Base-by-base conservation (phyloP, 192 early-diverging fungal genomes). In the Chytriomyces sp. region DNA sequence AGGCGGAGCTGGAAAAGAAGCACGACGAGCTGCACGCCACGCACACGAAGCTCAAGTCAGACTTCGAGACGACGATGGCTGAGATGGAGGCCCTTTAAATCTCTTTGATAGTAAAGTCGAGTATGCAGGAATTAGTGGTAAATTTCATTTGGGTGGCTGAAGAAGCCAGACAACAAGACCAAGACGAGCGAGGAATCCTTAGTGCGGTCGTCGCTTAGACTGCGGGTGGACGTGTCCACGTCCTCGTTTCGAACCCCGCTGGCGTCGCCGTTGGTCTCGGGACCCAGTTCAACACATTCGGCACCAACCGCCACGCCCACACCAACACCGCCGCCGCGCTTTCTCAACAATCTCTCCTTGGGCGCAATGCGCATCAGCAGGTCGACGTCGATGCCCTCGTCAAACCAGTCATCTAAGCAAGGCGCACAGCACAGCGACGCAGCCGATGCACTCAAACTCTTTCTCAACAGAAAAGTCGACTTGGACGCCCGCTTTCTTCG, bases 41-140 rank as follows among this genome's bases (percentile, higher is more conserved):
- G 81, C 88, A 88, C 81, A 64, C 77, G 12, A 73, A 70, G 14
- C 79, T 89, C 76, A 90, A 94, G 82, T 32, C 64, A 56, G 91
- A 94, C 72, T 85, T 94, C 53, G 93, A 93, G 39, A 76, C 86
- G 25, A 91, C 91, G 36, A 77, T 93, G 70, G 88, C 86, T 76
- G 80, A 81, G 31, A 80, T 98, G 53, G 93, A 93, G 52, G 92
- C 88, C 40, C 84, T 96, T 53, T 96, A 89, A 86, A n/a, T n/a
- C n/a, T n/a, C n/a, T n/a, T n/a, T n/a, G n/a, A n/a, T n/a, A n/a
- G n/a, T n/a, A n/a, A n/a, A n/a, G n/a, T n/a, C n/a, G n/a, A n/a
- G n/a, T n/a, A n/a, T n/a, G n/a, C n/a, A n/a, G n/a, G n/a, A n/a
- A n/a, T n/a, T n/a, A n/a, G n/a, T n/a, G n/a, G n/a, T n/a, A n/a